Conservation (phyloP, 139 green algal species). For the Chlorella sp. region DNA sequence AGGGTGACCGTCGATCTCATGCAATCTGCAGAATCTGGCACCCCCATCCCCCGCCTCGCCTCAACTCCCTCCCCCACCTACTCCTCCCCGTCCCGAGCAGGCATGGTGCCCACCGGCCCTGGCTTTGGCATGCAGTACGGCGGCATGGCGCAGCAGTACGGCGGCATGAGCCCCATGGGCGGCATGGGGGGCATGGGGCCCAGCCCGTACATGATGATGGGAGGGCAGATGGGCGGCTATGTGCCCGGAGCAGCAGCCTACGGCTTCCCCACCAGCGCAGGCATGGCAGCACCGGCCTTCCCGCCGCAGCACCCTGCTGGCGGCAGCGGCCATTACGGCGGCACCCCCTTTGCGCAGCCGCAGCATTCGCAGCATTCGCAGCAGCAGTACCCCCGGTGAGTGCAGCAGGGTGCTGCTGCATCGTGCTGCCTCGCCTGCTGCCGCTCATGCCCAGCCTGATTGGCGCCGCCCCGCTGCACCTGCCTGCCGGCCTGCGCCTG, state of each 20-base stretch:
- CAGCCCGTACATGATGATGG: conserved; percentile 27
- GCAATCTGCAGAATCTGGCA: too few species aligned
- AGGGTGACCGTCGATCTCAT: too few species aligned
- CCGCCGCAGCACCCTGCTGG: neutral
- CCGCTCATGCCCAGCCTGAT: neutral
- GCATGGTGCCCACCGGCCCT: conserved; percentile 1
- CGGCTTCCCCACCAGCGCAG: neutral
- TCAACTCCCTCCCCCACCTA: neutral
- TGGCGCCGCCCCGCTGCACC: too few species aligned
- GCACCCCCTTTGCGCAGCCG: conserved; percentile 10
- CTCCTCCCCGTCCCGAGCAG: neutral
- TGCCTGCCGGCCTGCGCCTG: neutral
- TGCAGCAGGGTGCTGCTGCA: neutral
- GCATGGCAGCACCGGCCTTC: neutral
- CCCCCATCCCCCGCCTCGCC: too few species aligned
- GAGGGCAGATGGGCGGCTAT: conserved; percentile 7
- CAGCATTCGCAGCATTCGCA: neutral
- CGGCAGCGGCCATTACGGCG: neutral
- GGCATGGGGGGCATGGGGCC: conserved; percentile 15
- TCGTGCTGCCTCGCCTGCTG: neutral
- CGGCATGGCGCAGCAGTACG: neutral
- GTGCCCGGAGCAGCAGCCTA: neutral
- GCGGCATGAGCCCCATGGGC: conserved; percentile 5
- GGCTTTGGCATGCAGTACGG: conserved; percentile 10
- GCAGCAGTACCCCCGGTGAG: conserved; percentile 26